Base-by-base conservation (phyloP, 2,329 filamentous ascomycete genomes). In the Colletotrichum simmondsii region DNA sequence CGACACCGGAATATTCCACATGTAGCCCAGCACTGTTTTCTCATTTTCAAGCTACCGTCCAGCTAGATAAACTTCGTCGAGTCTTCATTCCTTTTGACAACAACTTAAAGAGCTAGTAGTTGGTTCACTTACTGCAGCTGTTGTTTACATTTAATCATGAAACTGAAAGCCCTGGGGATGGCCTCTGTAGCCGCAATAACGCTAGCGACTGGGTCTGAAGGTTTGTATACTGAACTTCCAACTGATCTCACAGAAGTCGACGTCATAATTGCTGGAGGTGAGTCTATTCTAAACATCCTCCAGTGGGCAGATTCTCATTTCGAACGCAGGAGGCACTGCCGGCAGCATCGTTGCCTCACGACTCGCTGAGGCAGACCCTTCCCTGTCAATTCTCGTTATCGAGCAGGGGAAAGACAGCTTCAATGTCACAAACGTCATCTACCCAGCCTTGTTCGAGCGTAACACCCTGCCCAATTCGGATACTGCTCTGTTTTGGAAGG, bases 251-350 rank as follows among this genome's bases (percentile, higher is more conserved):
- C 80, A 49, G 85, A 87, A 72, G 85, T 88, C 10, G 87, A 89
- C 74, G 82, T 89, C 54, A 86, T 89, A 68, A 83, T 89, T 65
- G 85, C 83, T 4, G 87, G 87, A 75, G 85, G 85, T 84, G 77
- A 54, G 77, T 73, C 5, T 26, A 16, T 4, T 72, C 2, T n/a
- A 14, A 2, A 16, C 10, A 3, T 14, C 24, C 8, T n/a, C 30
- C 12, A 1, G 11, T 37, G 14, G 24, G 6, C 28, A 10, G 16
- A 16, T n/a, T 19, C 26, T 65, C 11, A 66, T n/a, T 2, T 7
- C n/a, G 22, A 5, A 42, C 32, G 4, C 52, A 81, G 80, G 79
- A 5, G 79, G 79, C 46, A 77, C 76, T 2, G 73, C 77, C 4
- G 79, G 77, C 26, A 79, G 78, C 32, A 75, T 80, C 12, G 69